Conservation (phyloP, 2,329 filamentous ascomycete species). For the Apiospora rasikravindrae region DNA sequence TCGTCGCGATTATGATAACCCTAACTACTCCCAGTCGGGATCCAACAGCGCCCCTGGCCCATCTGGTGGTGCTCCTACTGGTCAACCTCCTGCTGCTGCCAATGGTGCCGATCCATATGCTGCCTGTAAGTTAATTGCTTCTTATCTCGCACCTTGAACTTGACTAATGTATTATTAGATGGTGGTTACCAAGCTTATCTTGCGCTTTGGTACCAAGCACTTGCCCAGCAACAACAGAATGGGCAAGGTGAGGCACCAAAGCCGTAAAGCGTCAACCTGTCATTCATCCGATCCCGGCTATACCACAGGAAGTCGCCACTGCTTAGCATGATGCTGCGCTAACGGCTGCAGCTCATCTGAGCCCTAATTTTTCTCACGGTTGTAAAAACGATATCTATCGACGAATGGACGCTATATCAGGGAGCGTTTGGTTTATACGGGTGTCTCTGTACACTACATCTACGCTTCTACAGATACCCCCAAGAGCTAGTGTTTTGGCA, state of each 20-base stretch:
- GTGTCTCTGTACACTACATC: slow-evolving; percentile 17
- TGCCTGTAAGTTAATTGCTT: slow-evolving; percentile 60
- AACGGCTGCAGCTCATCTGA: background rate
- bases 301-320: background rate
- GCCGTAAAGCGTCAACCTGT: slow-evolving; percentile 45
- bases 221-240: slow-evolving; percentile 51
- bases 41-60: slow-evolving; percentile 46
- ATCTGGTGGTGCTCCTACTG: slow-evolving; percentile 37
- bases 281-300: background rate
- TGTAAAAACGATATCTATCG: slow-evolving; percentile 1
- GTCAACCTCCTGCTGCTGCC: slow-evolving; percentile 46
- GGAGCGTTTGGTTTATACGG: slow-evolving; percentile 13
- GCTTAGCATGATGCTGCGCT: background rate
- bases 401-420: slow-evolving; percentile 13
- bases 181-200: slow-evolving; percentile 84
- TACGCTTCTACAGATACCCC: slow-evolving; percentile 16
- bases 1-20: slow-evolving; percentile 61
- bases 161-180: slow-evolving; percentile 52
- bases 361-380: slow-evolving; percentile 7
- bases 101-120: slow-evolving; percentile 74
- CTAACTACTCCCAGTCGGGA: slow-evolving; percentile 55
- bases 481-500: slow-evolving; percentile 15
- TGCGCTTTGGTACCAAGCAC: slow-evolving; percentile 79
- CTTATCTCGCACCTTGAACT: background rate
- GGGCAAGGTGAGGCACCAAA: slow-evolving; percentile 38